A percentile compares a stretch with the other conserved stretches of the same genome.
Evolutionary conservation across 192 early-diverging fungal genomes (phyloP).

Genomic region (Backusella tarrabulga): DNA sequence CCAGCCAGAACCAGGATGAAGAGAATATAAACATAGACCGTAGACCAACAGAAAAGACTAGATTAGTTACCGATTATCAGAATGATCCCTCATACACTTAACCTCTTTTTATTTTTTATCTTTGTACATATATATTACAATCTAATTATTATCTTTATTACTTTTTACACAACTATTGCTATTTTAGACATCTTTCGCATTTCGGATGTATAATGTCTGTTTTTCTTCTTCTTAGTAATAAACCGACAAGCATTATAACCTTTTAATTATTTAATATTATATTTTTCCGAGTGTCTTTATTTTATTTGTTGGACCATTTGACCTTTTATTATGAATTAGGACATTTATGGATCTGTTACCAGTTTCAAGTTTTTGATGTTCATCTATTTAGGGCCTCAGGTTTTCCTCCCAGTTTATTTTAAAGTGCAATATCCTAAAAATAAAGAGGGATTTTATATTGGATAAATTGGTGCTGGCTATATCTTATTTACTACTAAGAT

Average conservation of each 20-base stretch:
- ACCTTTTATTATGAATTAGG: background rate
- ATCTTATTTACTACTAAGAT: too few species aligned
- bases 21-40: constrained; percentile 4
- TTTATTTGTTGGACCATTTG: background rate
- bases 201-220: background rate
- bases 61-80: background rate
- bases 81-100: background rate
- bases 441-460: too few species aligned
- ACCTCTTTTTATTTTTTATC: background rate
- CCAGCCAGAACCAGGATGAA: background rate
- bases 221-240: background rate
- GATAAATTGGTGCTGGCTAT: too few species aligned
- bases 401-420: too few species aligned
- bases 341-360: too few species aligned
- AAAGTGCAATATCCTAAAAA: too few species aligned
- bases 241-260: background rate
- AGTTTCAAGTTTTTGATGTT: too few species aligned
- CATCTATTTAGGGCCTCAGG: too few species aligned
- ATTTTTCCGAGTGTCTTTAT: constrained; percentile 1
- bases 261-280: background rate
- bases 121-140: too few species aligned
- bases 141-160: background rate
- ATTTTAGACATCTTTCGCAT: background rate
- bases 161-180: background rate
- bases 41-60: constrained; percentile 4